A percentile compares a stretch with the other conserved stretches of the same genome.
Evolutionary conservation across 345 rosid species (phyloP).

Genomic region (Carallia brachiata): DNA sequence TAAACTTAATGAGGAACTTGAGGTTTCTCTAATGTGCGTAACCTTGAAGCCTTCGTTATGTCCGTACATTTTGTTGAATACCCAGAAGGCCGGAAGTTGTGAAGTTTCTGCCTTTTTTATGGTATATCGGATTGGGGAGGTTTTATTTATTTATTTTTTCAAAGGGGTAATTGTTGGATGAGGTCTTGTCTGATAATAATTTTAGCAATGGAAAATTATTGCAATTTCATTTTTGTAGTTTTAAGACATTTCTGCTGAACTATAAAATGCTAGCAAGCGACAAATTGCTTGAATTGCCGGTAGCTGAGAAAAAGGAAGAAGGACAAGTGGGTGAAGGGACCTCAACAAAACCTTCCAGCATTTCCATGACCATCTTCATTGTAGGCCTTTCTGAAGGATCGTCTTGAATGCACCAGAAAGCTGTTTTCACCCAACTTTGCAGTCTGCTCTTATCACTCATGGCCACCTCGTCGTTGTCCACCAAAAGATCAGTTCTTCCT

Average conservation of each 20-base stretch:
- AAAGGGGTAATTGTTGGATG: no score
- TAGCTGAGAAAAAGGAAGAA: not conserved
- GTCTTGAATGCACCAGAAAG: constrained; percentile 30
- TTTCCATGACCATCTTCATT: constrained; percentile 23
- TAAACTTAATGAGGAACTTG: constrained; percentile 17
- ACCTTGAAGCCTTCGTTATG: constrained; percentile 25
- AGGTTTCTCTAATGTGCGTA: constrained; percentile 17
- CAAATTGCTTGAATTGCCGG: not conserved
- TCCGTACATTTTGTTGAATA: no score
- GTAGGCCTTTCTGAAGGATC: constrained; percentile 26
- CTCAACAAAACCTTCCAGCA: constrained; percentile 24
- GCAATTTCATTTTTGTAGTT: not conserved
- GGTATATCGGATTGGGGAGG: no score
- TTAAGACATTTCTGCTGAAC: not conserved
- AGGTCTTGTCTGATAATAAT: no score
- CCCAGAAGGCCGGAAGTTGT: no score
- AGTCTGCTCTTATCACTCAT: constrained; percentile 14
- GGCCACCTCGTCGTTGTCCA: constrained; percentile 10
- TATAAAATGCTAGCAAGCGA: not conserved
- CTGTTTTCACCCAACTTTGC: constrained; percentile 17
- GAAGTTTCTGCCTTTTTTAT: no score
- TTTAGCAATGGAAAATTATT: no score
- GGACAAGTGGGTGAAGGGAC: constrained; percentile 16
- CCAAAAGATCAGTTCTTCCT: constrained; percentile 13
- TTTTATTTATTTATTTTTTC: no score